Percentiles rank a stretch among this genome's conserved stretches.
These are phyloP conservation scores for Euphorbia peplus DNA, from an alignment of 345 rosid genomes.

Conservation along the genomic window DNA sequence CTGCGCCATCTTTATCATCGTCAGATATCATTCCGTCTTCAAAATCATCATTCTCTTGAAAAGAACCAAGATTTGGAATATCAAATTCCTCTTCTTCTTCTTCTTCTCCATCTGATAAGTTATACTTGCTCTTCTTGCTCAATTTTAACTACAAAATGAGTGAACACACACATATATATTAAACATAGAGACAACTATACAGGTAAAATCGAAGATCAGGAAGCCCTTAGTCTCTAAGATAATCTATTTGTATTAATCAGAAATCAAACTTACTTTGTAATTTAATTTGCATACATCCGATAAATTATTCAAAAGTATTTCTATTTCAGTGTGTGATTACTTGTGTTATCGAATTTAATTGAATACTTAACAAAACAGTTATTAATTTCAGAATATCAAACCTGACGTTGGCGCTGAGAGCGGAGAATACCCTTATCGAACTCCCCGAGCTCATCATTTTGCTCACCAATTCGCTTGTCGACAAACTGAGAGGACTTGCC, in stretches of 20 bases:
- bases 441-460: constrained; percentile 60
- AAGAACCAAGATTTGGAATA: constrained; percentile 38
- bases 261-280: background rate
- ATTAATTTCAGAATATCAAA: too few relatives aligned
- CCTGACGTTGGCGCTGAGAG: constrained; percentile 85
- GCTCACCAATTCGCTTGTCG: constrained; percentile 88
- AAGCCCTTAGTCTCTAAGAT: background rate
- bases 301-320: background rate
- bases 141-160: constrained; percentile 44
- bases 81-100: constrained; percentile 72
- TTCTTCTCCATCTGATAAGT: constrained; percentile 88
- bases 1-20: constrained; percentile 39
- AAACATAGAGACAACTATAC: background rate
- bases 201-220: background rate
- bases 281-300: background rate
- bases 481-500: constrained; percentile 62
- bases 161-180: background rate
- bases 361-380: too few relatives aligned
- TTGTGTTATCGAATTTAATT: background rate
- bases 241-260: background rate
- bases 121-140: constrained; percentile 66
- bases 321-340: background rate
- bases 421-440: constrained; percentile 80
- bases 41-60: constrained; percentile 76
- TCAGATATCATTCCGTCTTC: constrained; percentile 61